These are phyloP conservation scores for Lachnellula willkommii DNA, from an alignment of 2,329 filamentous ascomycete genomes.

Conservation along the genomic window DNA sequence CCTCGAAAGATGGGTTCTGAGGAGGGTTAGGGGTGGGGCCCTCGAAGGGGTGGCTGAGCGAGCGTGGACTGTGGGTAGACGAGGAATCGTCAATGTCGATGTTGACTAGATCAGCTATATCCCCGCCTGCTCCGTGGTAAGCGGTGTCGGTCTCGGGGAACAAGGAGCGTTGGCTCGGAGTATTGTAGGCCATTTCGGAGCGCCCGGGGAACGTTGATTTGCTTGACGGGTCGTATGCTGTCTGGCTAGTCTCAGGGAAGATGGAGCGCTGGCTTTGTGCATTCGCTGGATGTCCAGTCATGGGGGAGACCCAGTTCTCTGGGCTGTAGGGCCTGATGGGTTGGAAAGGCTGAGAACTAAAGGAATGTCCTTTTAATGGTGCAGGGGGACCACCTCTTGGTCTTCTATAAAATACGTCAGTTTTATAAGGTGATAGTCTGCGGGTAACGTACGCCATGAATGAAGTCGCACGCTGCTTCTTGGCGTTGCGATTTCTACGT, in stretches of 20 bases:
- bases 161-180: no score
- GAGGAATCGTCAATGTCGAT: background rate
- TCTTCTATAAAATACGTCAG: constrained; percentile 1
- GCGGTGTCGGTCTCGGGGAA: background rate
- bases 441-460: constrained; percentile 14
- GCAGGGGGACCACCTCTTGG: constrained; percentile 2
- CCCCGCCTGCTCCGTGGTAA: constrained; percentile 3
- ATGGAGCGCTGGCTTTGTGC: background rate
- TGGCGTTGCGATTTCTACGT: constrained; percentile 9
- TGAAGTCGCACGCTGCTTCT: constrained; percentile 6
- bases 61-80: background rate
- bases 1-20: no score
- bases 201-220: no score
- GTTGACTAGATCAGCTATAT: background rate
- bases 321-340: background rate
- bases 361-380: background rate
- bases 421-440: background rate
- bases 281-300: constrained; percentile 5
- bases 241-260: background rate
- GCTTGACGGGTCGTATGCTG: no score
- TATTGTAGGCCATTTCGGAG: no score
- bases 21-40: background rate
- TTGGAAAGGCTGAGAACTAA: background rate
- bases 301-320: constrained; percentile 8
- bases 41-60: background rate